Percentiles rank a stretch among this genome's conserved stretches.
These are phyloP conservation scores for Schrenkiella parvula DNA, from an alignment of 345 rosid genomes.

Conservation along the genomic window DNA sequence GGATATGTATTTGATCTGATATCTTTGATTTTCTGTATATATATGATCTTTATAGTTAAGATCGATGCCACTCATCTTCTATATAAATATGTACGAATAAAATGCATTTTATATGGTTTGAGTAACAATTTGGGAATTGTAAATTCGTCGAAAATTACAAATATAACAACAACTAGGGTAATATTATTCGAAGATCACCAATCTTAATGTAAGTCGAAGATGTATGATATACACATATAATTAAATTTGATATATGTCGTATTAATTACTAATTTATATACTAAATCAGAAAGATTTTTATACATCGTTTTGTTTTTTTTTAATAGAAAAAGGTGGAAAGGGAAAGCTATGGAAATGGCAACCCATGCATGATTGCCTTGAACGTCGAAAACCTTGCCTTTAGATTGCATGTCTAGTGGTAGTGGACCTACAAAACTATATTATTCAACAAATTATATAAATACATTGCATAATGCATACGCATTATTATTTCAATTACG, in stretches of 20 bases:
- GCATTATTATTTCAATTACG: slow-evolving; percentile 26
- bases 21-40: background rate
- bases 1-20: slow-evolving; percentile 1
- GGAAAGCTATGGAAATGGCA: slow-evolving; percentile 16
- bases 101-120: too few species aligned
- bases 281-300: too few species aligned
- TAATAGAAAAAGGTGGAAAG: too few species aligned
- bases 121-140: too few species aligned
- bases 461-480: slow-evolving; percentile 17
- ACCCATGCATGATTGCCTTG: slow-evolving; percentile 40
- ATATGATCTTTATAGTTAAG: background rate
- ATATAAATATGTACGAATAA: too few species aligned
- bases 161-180: background rate
- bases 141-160: background rate
- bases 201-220: too few species aligned
- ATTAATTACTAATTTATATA: too few species aligned
- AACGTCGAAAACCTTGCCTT: slow-evolving; percentile 24
- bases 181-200: too few species aligned
- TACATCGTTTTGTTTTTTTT: too few species aligned
- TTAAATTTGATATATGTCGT: too few species aligned
- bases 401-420: slow-evolving; percentile 34
- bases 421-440: slow-evolving; percentile 28
- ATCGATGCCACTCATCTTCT: slow-evolving; percentile 7
- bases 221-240: too few species aligned
- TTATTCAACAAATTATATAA: background rate